These are phyloP conservation scores for Cryphonectria japonica DNA, from an alignment of 2,329 filamentous ascomycete species.

Conservation along the genomic window DNA sequence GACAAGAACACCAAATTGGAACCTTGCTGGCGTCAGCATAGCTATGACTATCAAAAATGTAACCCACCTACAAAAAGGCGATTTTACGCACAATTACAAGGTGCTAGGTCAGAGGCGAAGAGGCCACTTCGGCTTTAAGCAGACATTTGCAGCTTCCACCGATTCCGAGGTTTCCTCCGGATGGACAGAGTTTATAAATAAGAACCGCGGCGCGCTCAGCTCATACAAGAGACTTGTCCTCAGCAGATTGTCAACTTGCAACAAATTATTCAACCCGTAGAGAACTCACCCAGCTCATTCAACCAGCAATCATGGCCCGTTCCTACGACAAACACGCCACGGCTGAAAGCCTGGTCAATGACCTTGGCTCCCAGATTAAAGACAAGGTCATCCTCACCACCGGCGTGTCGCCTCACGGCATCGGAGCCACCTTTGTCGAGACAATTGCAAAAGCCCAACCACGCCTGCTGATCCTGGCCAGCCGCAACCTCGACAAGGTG, in stretches of 20 bases:
- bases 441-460: slow-evolving; percentile 29
- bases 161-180: neutral
- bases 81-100: neutral
- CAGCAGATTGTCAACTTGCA: neutral
- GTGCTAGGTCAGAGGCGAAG: neutral
- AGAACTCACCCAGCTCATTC: neutral
- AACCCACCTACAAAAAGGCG: neutral
- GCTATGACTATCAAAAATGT: neutral
- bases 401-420: slow-evolving; percentile 28
- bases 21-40: neutral
- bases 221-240: neutral
- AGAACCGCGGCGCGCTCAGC: neutral
- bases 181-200: neutral
- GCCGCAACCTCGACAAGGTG: slow-evolving; percentile 29
- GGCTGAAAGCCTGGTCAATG: neutral
- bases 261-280: neutral
- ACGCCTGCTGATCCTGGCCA: slow-evolving; percentile 30
- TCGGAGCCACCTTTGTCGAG: slow-evolving; percentile 29
- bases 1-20: neutral
- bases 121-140: neutral
- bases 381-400: slow-evolving; percentile 31
- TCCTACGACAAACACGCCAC: neutral
- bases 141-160: neutral
- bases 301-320: neutral
- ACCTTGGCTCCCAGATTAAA: slow-evolving; percentile 15